Base-by-base conservation (phyloP, 305 asterid genomes). In the Solanum chacoense region DNA sequence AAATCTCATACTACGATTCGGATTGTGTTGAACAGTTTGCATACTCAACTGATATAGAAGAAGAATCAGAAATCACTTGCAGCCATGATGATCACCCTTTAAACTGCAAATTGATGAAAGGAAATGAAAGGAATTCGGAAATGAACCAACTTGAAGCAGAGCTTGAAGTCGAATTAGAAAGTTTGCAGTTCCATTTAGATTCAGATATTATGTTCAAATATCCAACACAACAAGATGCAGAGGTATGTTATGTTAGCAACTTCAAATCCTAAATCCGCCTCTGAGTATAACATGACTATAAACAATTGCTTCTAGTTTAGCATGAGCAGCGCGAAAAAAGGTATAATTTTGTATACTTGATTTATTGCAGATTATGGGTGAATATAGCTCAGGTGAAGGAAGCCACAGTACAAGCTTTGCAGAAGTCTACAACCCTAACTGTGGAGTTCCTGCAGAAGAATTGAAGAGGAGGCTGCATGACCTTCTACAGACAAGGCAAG, bases 81-180 rank as follows among this genome's bases (percentile, higher is more conserved):
- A 91, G 91, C 72, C 32, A 26, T 69, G 87, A 84, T 55, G 87
- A 84, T 32, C 74, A 55, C 22, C 11, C 45, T 77, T 76, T 76
- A 4, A 45, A 81, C 71, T 83, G 86, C 72, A 83, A 83, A 29
- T 42, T 20, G n/a, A 84, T 11, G 42, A 32, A 84, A 84, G 42
- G 74, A 78, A 45, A 89, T 12, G 93, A 88, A 87, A 84, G 36
- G 12, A 92, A 93, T 72, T 67, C 88, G 87, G 89, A 93, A 91
- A 92, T 93, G 97, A 94, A 93, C 91, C 93, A 90, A 85, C 91
- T 94, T 32, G 96, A 93, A 89, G 92, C 94, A 84, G 97, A 96
- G 81, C 94, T 95, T 80, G 94, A 92, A 91, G 94, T 93, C 29
- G 98, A 95, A 89, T 90, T 96, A 84, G 88, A 90, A 79, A 90